phyloP scores from a whole-genome alignment of 306 rosid species.

The Vicia faba region DNA sequence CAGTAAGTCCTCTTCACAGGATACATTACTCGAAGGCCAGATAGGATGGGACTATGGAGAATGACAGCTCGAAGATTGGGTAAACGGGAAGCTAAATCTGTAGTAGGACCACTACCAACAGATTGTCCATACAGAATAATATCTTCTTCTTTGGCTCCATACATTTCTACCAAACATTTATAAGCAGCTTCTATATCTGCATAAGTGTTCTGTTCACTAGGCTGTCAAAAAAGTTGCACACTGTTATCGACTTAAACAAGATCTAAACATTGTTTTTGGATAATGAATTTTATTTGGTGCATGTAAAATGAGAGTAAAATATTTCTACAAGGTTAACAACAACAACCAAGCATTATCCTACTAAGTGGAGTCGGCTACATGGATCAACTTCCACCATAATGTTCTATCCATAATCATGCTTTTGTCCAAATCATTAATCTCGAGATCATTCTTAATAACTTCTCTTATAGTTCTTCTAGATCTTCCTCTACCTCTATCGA shows the following conservation, averaged over 20 bases:
- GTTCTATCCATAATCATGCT: too few relatives aligned
- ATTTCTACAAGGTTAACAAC: background rate
- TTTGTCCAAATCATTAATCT: too few relatives aligned
- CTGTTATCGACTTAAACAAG: background rate
- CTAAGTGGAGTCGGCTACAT: too few relatives aligned
- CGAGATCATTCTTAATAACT: too few relatives aligned
- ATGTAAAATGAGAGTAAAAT: conserved; percentile 12
- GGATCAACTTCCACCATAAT: too few relatives aligned
- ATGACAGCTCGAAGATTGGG: conserved; percentile 85
- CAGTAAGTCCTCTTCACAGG: conserved; percentile 92
- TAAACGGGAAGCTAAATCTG: conserved; percentile 79
- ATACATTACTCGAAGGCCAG: conserved; percentile 97
- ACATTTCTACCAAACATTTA: conserved; percentile 81
- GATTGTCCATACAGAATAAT: conserved; percentile 92
- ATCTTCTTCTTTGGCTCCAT: conserved; percentile 87
- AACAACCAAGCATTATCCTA: too few relatives aligned
- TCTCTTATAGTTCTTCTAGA: too few relatives aligned
- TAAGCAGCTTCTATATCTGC: conserved; percentile 94
- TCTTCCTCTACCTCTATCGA: too few relatives aligned
- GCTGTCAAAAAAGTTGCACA: conserved; percentile 52
- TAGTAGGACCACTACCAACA: conserved; percentile 94
- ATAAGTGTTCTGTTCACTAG: conserved; percentile 93
- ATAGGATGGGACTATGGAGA: conserved; percentile 95
- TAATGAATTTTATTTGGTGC: background rate
- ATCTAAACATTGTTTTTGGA: background rate